Conservation (phyloP, 2,329 filamentous ascomycete species). For the Neophaeococcomyces aloes region DNA sequence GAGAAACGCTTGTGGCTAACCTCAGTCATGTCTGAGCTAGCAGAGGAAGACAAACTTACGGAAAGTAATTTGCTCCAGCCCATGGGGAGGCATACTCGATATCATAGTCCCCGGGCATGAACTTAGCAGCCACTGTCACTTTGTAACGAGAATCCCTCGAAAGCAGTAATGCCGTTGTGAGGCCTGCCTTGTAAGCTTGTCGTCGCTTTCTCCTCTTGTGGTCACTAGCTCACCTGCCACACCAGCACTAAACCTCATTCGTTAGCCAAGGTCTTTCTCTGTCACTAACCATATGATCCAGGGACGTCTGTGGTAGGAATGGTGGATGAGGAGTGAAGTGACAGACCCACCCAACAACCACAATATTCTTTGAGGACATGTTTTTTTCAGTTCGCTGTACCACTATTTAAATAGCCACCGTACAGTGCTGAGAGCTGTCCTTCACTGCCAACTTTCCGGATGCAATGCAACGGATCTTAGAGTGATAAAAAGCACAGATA, state of each 20-base stretch:
- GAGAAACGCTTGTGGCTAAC: slow-evolving; percentile 23
- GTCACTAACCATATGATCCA: not conserved
- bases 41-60: slow-evolving; percentile 39
- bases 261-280: not conserved
- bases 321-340: not conserved
- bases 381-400: not conserved
- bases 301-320: not conserved
- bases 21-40: slow-evolving; percentile 12
- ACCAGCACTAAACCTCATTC: slow-evolving; percentile 1
- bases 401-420: too few species aligned
- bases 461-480: too few species aligned
- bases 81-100: slow-evolving; percentile 75
- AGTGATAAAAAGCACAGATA: too few species aligned
- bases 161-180: slow-evolving; percentile 49
- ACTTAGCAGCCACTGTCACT: slow-evolving; percentile 62
- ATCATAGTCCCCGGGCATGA: slow-evolving; percentile 80
- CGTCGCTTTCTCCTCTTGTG: not conserved
- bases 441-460: too few species aligned
- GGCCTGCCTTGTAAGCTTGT: slow-evolving; percentile 49
- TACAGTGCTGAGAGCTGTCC: too few species aligned
- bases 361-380: slow-evolving; percentile 25
- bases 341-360: slow-evolving; percentile 29
- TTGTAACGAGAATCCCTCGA: slow-evolving; percentile 41
- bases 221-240: slow-evolving; percentile 4
- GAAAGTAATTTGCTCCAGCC: slow-evolving; percentile 66